Evolutionary conservation across 2,329 filamentous ascomycete genomes (phyloP), one percentile per base, ranked within the genome.

Genomic region (Pestalotiopsis sp.): DNA sequence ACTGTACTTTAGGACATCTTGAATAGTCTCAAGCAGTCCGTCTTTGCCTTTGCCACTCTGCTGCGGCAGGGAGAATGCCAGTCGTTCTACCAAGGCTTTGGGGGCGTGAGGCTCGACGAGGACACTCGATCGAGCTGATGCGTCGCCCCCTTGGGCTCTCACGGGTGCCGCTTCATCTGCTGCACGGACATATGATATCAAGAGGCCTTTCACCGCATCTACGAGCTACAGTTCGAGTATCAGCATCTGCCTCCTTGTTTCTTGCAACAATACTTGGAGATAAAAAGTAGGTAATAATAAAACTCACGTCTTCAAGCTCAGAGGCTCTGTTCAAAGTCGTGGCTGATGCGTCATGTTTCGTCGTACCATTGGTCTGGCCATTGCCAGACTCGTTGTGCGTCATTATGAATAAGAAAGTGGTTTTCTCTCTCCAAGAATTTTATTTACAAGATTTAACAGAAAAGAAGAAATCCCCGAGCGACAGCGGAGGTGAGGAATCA

Each of bases 1-100:
- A 76, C 92, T 96, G 80, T 97, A 94, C 71, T 88, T 86, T 57
- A 98, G 85, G 23, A 98, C 85, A 69, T 90, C 87, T 72, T 90
- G 83, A 60, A 97, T 86, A 3, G 89, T 88, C 41, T 89, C 85
- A 36, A 97, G 82, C 39, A 98, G 82, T 0, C 95, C 95, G 58
- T 92, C 88, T 73, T 92, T 92, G 1, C 91, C 92, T 70, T 82
- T 83, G 7, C 88, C 90, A 52, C 85, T 78, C 3, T 79, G 81
- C 2, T 81, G 74, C 0, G 92, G 90, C 5, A 94, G 82, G 6
- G 87, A 80, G 55, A 93, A 82, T 12, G 86, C 81, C 70, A 92
- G 81, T 64, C 88, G 83, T 59, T 87, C 83, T 1, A 82, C 78
- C 14, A 91, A 79, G 20, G 87, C 84, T 49, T 87, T 84, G 0